phyloP scores from a whole-genome alignment of 192 early-diverging fungal species.

The Backusella parvicylindrica region DNA sequence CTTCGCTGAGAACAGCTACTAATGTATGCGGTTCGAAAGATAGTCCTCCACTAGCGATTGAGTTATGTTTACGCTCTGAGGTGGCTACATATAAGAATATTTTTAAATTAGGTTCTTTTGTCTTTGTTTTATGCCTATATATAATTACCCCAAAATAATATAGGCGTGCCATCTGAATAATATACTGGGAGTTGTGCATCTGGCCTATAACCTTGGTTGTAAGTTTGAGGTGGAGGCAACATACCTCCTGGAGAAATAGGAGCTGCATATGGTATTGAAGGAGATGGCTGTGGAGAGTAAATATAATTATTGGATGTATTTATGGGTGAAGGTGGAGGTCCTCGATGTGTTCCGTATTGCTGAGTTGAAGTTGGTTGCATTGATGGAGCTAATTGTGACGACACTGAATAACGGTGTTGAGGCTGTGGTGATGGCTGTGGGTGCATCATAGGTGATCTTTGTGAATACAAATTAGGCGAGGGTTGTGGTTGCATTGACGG shows the following conservation, averaged over 20 bases:
- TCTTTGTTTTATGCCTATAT: neutral
- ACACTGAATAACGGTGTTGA: neutral
- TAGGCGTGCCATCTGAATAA: neutral
- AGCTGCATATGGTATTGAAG: neutral
- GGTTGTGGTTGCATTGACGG: conserved; percentile 1
- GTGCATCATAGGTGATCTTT: conserved; percentile 1
- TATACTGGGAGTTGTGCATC: neutral
- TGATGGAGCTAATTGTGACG: neutral
- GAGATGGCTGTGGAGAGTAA: neutral
- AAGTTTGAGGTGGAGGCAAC: neutral
- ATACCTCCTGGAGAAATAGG: neutral
- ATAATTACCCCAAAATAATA: conserved; percentile 14
- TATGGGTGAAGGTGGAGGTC: neutral
- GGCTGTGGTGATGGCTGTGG: neutral
- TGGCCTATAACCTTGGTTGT: neutral
- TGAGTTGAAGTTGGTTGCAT: neutral
- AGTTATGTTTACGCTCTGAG: neutral
- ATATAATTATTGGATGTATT: neutral
- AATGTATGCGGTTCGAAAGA: neutral
- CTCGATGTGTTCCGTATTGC: neutral
- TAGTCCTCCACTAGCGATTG: neutral
- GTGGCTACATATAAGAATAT: neutral
- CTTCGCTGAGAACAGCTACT: neutral
- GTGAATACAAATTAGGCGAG: neutral
- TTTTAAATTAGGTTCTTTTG: neutral